phyloP scores from a whole-genome alignment of 495 filamentous ascomycete genomes.

The Durotheca rogersii region DNA sequence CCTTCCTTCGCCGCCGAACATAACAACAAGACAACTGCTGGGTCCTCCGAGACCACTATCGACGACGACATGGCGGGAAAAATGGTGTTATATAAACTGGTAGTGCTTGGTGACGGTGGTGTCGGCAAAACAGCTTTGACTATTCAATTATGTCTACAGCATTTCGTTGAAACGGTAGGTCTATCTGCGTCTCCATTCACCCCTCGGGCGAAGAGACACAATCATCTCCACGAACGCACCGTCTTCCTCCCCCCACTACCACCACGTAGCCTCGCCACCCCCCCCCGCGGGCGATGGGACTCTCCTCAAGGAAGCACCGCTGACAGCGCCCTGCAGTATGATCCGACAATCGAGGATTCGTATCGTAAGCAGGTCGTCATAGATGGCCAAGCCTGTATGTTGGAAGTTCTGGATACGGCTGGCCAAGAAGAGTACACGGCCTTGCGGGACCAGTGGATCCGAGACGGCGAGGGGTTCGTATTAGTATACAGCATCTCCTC shows the following conservation, averaged over 20 bases:
- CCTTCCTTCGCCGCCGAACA: slow-evolving; percentile 2
- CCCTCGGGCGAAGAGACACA: no score
- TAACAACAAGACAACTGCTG: not conserved
- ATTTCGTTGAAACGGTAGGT: slow-evolving; percentile 60
- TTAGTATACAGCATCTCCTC: slow-evolving; percentile 98
- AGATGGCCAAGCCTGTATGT: slow-evolving; percentile 94
- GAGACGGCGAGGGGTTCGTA: slow-evolving; percentile 96
- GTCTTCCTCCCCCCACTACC: not conserved
- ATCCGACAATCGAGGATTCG: slow-evolving; percentile 95
- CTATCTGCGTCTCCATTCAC: no score
- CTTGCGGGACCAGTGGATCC: slow-evolving; percentile 95
- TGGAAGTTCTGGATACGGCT: slow-evolving; percentile 96
- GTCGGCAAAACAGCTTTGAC: slow-evolving; percentile 97
- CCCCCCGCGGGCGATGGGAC: slow-evolving; percentile 3
- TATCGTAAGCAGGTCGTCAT: slow-evolving; percentile 99
- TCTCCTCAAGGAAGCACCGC: slow-evolving; percentile 12
- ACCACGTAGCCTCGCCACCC: not conserved
- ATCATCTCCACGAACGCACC: no score
- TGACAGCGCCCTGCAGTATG: slow-evolving; percentile 58
- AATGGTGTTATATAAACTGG: slow-evolving; percentile 98
- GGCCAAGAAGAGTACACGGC: slow-evolving; percentile 99
- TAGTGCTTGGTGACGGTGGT: slow-evolving; percentile 78
- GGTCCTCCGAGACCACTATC: slow-evolving; percentile 22
- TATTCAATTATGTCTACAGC: slow-evolving; percentile 79
- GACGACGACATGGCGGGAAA: slow-evolving; percentile 58